These are phyloP conservation scores for Haberlea rhodopensis DNA, from an alignment of 257 asterid species.

Conservation along the genomic window DNA sequence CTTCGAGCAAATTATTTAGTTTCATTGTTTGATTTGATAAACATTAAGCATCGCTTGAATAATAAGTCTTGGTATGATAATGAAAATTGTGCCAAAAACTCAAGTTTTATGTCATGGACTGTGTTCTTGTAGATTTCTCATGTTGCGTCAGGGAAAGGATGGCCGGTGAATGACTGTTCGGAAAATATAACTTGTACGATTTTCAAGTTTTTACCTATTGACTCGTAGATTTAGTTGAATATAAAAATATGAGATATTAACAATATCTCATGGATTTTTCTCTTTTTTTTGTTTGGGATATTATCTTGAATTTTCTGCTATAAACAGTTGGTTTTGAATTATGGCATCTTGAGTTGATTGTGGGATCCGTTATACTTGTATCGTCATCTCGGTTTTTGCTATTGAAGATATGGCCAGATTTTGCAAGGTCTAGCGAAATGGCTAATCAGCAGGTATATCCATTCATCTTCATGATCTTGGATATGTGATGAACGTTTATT, in stretches of 20 bases:
- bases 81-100: not conserved
- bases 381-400: conserved; percentile 75
- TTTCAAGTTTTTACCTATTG: not conserved
- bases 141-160: no score
- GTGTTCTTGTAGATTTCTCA: no score
- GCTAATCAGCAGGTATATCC: conserved; percentile 72
- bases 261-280: no score
- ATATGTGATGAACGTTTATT: not conserved
- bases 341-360: conserved; percentile 73
- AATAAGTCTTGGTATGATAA: not conserved
- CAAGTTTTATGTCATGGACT: no score
- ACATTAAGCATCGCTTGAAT: not conserved
- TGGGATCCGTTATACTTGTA: conserved; percentile 62
- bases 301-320: conserved; percentile 1
- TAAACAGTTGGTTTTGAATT: conserved; percentile 63
- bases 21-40: conserved; percentile 9
- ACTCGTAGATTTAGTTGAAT: not conserved
- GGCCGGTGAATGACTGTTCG: no score
- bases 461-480: not conserved
- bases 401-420: conserved; percentile 74
- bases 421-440: conserved; percentile 76
- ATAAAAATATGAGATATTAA: not conserved
- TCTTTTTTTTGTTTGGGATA: no score
- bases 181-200: conserved; percentile 51
- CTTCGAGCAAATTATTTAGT: not conserved